These are phyloP conservation scores for Castanopsis chinensis DNA, from an alignment of 306 rosid genomes.

Conservation along the genomic window DNA sequence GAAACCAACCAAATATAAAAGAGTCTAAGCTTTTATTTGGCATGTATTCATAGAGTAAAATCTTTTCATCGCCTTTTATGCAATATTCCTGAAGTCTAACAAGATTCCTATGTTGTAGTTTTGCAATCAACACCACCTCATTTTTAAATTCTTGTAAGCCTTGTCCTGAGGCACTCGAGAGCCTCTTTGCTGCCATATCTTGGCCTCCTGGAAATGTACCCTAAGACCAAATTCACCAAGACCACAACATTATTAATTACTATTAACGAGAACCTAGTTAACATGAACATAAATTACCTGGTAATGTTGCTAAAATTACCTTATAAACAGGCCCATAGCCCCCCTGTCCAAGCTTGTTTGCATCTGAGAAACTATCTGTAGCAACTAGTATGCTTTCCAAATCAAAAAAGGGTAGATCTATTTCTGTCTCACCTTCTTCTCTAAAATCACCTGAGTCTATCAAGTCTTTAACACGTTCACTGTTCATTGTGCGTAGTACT, in stretches of 20 bases:
- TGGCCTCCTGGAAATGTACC: constrained; percentile 36
- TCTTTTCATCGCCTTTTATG: constrained; percentile 37
- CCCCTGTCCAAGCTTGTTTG: constrained; percentile 49
- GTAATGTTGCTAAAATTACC: constrained; percentile 17
- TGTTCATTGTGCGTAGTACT: constrained; percentile 6
- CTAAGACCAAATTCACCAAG: neutral
- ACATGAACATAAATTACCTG: neutral
- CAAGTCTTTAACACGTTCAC: constrained; percentile 26
- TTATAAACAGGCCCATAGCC: constrained; percentile 70
- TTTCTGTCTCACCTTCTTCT: constrained; percentile 27
- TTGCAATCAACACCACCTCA: constrained; percentile 45
- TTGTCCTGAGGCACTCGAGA: constrained; percentile 40
- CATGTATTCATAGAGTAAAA: constrained; percentile 50
- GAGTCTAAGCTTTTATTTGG: constrained; percentile 46
- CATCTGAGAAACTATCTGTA: constrained; percentile 47
- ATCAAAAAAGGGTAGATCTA: constrained; percentile 37
- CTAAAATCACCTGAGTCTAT: constrained; percentile 26
- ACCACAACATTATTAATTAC: fast-evolving
- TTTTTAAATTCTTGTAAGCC: constrained; percentile 51
- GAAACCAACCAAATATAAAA: constrained; percentile 44
- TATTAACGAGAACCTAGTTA: neutral
- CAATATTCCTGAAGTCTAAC: constrained; percentile 46
- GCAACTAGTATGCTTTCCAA: constrained; percentile 35
- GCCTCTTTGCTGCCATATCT: constrained; percentile 46
- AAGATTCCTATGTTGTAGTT: constrained; percentile 50